Base-by-base conservation (phyloP, 2,329 filamentous ascomycete genomes). In the Aspergillus tamarii region DNA sequence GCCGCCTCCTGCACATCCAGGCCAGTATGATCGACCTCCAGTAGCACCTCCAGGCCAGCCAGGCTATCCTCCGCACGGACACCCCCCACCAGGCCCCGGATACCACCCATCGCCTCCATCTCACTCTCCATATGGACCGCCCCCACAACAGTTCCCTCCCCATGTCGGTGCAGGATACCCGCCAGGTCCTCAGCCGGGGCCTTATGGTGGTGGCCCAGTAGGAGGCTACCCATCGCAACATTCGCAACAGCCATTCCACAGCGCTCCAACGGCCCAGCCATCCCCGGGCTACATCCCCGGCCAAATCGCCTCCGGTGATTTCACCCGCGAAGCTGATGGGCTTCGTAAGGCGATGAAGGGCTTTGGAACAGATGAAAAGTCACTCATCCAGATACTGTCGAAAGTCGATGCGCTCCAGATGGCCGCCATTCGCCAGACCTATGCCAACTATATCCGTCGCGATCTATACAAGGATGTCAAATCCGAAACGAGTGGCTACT, bases 261-360 rank as follows among this genome's bases (percentile, higher is more conserved):
- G 63, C 26, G 61, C 68, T 11, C 64, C 66, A 48, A 87, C 90
- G 12, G 87, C 89, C 1, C 85, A 86, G 12, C 87, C 92, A 0
- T 91, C 91, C 0, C 79, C 85, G 0, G 94, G 94, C 41, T 97
- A 97, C 72, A 88, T 88, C 3, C 85, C 90, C 0, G 87, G 88
- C 14, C 90, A 91, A 72, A 82, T 87, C 53, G 90, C 92, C 50
- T 84, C 87, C 34, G 82, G 84, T 21, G 89, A 96, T 67, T 89
- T 88, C 55, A 84, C 81, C 3, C 80, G 83, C 14, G 89, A 95
- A 70, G 91, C 92, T 0, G 87, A 93, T 62, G 86, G 84, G 4
- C 82, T 96, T 26, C 88, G 92, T 59, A 86, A 86, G 69, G 92
- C 94, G 2, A 97, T 97, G 93, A 97, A 96, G 78, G 93, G 93